These are phyloP conservation scores for Pseudofabraea citricarpa DNA, from an alignment of 2,329 filamentous ascomycete species.

Conservation along the genomic window DNA sequence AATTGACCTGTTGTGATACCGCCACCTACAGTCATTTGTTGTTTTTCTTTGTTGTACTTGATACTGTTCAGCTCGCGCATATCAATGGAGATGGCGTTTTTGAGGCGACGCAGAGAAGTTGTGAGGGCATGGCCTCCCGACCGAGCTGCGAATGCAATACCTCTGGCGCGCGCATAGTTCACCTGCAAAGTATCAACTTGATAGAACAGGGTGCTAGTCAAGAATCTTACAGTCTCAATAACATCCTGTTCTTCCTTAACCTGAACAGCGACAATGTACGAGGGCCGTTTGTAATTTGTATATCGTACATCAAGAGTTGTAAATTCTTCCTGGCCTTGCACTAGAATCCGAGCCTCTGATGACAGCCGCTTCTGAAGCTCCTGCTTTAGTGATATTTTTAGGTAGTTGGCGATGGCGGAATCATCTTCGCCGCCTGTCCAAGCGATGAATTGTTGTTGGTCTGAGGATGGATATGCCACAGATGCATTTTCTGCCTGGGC, in stretches of 20 bases:
- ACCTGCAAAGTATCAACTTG: no score
- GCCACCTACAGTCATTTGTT: neutral
- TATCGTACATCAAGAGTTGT: neutral
- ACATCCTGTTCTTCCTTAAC: neutral
- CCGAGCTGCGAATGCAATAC: neutral
- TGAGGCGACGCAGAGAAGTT: neutral
- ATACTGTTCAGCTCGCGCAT: neutral
- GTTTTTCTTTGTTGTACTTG: neutral
- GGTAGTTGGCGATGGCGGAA: no score
- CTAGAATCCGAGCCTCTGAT: neutral
- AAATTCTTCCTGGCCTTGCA: neutral
- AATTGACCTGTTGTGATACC: neutral
- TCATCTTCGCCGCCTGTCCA: no score
- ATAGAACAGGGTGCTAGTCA: no score
- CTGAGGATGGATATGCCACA: no score
- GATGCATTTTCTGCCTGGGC: no score
- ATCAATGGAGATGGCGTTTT: neutral
- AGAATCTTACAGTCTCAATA: neutral
- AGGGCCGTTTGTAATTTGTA: neutral
- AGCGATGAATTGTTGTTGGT: no score
- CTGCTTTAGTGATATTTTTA: no score
- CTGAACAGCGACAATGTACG: neutral
- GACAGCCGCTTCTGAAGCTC: neutral
- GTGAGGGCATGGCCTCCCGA: neutral
- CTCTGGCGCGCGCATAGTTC: neutral